phyloP scores from a whole-genome alignment of 1,284 basidiomycete genomes.

The Boletellus dicymbophilus region DNA sequence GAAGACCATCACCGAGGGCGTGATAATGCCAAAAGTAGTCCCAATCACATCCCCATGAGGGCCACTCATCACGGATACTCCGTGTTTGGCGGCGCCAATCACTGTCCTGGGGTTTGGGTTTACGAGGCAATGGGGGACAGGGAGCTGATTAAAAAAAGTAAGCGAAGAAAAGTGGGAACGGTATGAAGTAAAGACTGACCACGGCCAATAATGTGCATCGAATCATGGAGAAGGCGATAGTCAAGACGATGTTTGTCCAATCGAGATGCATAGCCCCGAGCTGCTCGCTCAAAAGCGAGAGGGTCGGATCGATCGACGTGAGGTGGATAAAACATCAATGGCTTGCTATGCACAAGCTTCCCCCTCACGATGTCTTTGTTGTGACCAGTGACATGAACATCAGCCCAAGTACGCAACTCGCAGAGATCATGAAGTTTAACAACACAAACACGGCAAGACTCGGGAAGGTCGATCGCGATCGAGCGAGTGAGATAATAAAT shows the following conservation, averaged over 20 bases:
- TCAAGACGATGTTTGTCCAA: background rate
- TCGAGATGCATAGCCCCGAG: background rate
- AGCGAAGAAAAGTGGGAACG: too few species aligned
- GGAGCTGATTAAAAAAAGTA: too few species aligned
- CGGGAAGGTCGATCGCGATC: too few species aligned
- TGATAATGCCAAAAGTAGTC: background rate
- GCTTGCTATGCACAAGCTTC: constrained; percentile 5
- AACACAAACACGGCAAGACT: too few species aligned
- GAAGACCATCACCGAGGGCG: background rate
- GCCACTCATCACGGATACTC: background rate
- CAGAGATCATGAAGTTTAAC: background rate
- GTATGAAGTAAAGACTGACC: too few species aligned
- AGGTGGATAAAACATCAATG: constrained; percentile 7
- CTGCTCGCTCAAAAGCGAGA: background rate
- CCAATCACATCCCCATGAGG: constrained; percentile 5
- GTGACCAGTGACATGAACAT: background rate
- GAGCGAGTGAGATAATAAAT: too few species aligned
- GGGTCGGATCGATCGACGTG: background rate
- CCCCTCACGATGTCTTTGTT: background rate
- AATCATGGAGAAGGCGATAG: too few species aligned
- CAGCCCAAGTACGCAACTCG: background rate
- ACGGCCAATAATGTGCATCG: too few species aligned
- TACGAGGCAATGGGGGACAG: too few species aligned
- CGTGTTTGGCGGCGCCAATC: too few species aligned
- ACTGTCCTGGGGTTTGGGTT: too few species aligned